These are phyloP conservation scores for Ogataea sp. DNA, from an alignment of 805 yeast genomes.

Conservation along the genomic window DNA sequence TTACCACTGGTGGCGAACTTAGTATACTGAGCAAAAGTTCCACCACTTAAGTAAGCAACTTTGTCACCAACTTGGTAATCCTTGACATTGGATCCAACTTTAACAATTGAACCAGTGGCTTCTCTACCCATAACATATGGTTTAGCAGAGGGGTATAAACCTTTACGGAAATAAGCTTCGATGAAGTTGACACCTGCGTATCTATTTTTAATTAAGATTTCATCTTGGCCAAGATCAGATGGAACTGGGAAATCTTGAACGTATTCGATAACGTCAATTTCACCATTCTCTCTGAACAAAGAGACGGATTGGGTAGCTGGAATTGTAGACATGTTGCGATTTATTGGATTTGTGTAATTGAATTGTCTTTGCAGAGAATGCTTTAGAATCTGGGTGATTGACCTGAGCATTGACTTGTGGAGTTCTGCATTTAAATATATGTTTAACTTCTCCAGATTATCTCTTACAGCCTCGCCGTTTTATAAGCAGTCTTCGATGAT, in stretches of 20 bases:
- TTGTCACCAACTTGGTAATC: slow-evolving; percentile 59
- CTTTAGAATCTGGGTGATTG: no score
- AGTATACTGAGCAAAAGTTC: slow-evolving; percentile 70
- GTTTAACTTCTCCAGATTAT: no score
- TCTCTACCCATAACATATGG: slow-evolving; percentile 69
- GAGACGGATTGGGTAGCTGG: slow-evolving; percentile 53
- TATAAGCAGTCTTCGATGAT: no score
- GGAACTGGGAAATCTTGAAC: slow-evolving; percentile 52
- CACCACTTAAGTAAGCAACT: slow-evolving; percentile 46
- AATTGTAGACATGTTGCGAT: no score
- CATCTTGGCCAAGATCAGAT: slow-evolving; percentile 35
- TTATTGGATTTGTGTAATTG: no score
- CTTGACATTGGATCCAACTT: slow-evolving; percentile 51
- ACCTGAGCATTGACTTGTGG: no score
- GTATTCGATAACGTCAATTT: slow-evolving; percentile 51
- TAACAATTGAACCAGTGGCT: slow-evolving; percentile 63
- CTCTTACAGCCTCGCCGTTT: no score
- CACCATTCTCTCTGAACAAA: slow-evolving; percentile 46
- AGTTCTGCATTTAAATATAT: no score
- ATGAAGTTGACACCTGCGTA: slow-evolving; percentile 79
- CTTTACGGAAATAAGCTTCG: slow-evolving; percentile 76
- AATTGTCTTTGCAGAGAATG: no score
- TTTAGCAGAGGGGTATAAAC: slow-evolving; percentile 52
- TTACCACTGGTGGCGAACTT: slow-evolving; percentile 30
- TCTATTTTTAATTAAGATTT: slow-evolving; percentile 63